Evolutionary conservation across 805 yeast genomes (phyloP), one percentile per base, ranked within the genome.

Genomic region (Suhomyces tanzawaensis): DNA sequence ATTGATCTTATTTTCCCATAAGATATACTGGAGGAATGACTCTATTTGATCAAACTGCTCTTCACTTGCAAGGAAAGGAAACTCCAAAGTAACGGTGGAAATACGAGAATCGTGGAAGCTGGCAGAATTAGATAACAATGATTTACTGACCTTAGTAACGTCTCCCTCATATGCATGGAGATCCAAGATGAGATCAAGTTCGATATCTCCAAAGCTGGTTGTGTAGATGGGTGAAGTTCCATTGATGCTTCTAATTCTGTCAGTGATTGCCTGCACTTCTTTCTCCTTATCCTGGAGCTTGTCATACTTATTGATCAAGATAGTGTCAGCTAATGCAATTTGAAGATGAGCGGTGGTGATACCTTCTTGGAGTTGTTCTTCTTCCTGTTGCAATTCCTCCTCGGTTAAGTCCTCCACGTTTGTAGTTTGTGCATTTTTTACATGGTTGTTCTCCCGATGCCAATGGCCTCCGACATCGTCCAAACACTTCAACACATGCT

Each of bases 341-440:
- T 93, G 99, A 22, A 87, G 68, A 55, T 85, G 89, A 0, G 98
- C 97, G 2, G 95, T 83, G 0, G 95, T 82, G 11, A 80, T 54
- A 4, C 77, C 79, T 30, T 62, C 60, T 14, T 60, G 47, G 5
- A 66, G 40, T 23, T 68, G 63, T 8, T 61, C 48, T 13, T 51
- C 53, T 21, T 46, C 48, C 8, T 66, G 59, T 7, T 64, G 68
- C 17, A 60, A 57, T 6, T 56, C 51, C 13, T 47, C 53, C 9
- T 58, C 50, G 5, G 55, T 47, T 17, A 33, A 23, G 21, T 48
- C 51, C 6, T 52, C 62, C 8, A 34, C 40, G n/a, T 43, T 36
- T n/a, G 34, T 26, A 7, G 45, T 19, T 32, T 60, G 65, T 1
- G 45, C 18, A 4, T 24, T 17, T 32, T 48, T 46, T 27, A 62